A percentile compares a stretch with the other conserved stretches of the same genome.
Conservation (phyloP, 2,329 filamentous ascomycete species). For the Fusarium sublunatum region DNA sequence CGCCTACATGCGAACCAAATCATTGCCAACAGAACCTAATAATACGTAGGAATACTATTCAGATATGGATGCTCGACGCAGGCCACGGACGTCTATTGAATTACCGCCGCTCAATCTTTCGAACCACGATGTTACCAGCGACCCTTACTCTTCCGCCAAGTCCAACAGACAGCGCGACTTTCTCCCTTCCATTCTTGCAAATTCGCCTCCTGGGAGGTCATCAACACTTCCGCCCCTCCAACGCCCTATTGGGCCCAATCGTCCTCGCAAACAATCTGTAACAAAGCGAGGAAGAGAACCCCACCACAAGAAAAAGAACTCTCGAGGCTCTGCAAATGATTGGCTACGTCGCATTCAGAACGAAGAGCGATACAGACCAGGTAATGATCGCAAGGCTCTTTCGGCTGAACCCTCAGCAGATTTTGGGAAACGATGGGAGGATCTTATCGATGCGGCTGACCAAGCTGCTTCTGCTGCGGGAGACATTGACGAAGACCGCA, state of each 20-base stretch:
- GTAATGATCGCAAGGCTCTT: conserved; percentile 81
- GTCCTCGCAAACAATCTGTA: conserved; percentile 87
- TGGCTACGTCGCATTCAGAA: conserved; percentile 71
- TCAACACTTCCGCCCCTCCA: conserved; percentile 89
- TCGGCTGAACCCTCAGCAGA: conserved; percentile 86
- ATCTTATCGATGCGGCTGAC: conserved; percentile 88
- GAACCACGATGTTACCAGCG: conserved; percentile 74
- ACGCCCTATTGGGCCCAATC: conserved; percentile 74
- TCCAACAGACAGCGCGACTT: conserved; percentile 75
- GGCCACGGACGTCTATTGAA: conserved; percentile 76
- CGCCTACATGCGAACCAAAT: conserved; percentile 44
- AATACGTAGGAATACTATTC: conserved; percentile 71
- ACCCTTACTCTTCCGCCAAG: conserved; percentile 74
- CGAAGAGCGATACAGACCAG: conserved; percentile 72
- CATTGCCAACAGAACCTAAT: conserved; percentile 32
- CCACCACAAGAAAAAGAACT: conserved; percentile 84
- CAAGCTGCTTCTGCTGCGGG: conserved; percentile 85
- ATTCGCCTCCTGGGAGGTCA: conserved; percentile 86
- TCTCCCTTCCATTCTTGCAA: conserved; percentile 82
- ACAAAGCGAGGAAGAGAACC: conserved; percentile 79
- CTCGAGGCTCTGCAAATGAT: conserved; percentile 74
- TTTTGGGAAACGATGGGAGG: conserved; percentile 93
- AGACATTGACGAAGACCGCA: conserved; percentile 89
- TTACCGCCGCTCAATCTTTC: conserved; percentile 74
- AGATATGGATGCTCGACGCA: conserved; percentile 73